Percentiles rank a stretch among this genome's conserved stretches.
phyloP scores from a whole-genome alignment of 1,284 basidiomycete species.

The Golubevia pallescens region DNA sequence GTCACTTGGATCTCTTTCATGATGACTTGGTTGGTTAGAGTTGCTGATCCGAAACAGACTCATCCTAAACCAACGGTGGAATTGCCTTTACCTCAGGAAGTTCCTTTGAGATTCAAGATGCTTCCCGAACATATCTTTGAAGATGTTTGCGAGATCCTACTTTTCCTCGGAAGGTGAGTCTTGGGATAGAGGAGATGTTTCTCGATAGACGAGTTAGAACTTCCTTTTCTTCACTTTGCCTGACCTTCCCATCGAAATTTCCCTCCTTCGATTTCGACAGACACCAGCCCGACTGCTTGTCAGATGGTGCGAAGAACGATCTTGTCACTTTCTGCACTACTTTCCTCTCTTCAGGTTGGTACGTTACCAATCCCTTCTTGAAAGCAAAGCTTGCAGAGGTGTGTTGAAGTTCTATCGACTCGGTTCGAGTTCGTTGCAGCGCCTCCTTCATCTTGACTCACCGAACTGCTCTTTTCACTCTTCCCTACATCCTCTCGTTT shows the following conservation, averaged over 20 bases:
- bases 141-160: constrained; percentile 84
- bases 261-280: constrained; percentile 66
- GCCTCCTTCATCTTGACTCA: background rate
- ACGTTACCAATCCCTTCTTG: constrained; percentile 97
- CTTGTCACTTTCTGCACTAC: constrained; percentile 88
- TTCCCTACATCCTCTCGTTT: too few relatives aligned
- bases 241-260: too few relatives aligned
- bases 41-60: constrained; percentile 81
- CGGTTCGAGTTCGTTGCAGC: too few relatives aligned
- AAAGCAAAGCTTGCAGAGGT: constrained; percentile 97
- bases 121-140: constrained; percentile 94
- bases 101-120: constrained; percentile 82
- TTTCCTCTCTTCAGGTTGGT: constrained; percentile 91
- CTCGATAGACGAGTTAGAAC: too few relatives aligned
- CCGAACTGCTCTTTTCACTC: too few relatives aligned
- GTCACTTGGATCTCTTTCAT: constrained; percentile 86
- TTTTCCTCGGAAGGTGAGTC: constrained; percentile 78
- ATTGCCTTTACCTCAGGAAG: constrained; percentile 79
- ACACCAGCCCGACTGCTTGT: constrained; percentile 78
- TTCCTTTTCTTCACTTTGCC: too few relatives aligned
- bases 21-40: constrained; percentile 91
- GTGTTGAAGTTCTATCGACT: too few relatives aligned
- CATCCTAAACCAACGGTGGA: constrained; percentile 71
- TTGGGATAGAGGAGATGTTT: too few relatives aligned
- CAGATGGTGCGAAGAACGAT: constrained; percentile 77